phyloP scores from a whole-genome alignment of 352 stramenopile genomes.

The Pythium brassicae region DNA sequence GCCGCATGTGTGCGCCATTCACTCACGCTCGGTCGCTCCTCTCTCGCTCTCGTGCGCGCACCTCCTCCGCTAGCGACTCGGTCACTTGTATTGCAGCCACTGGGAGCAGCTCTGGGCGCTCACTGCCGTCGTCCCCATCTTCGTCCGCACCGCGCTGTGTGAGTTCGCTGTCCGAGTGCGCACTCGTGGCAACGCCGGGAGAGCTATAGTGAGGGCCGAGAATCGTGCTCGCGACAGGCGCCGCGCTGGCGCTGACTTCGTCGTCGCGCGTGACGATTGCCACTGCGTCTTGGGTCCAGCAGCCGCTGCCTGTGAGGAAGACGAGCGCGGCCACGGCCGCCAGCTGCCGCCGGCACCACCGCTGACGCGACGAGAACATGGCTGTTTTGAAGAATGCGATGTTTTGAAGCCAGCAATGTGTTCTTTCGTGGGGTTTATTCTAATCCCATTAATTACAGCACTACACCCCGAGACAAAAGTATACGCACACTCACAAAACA shows the following conservation, averaged over 20 bases:
- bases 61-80: neutral
- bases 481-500: neutral
- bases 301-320: neutral
- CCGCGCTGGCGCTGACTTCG: neutral
- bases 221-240: neutral
- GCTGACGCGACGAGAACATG: too few species aligned
- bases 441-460: too few species aligned
- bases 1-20: too few species aligned
- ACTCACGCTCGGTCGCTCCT: too few species aligned
- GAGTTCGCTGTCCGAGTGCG: too few species aligned
- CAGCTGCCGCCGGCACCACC: conserved; percentile 1
- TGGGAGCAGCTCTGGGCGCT: neutral
- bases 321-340: neutral
- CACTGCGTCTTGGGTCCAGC: neutral
- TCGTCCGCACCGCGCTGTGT: too few species aligned
- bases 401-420: too few species aligned
- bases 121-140: neutral
- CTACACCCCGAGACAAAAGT: neutral
- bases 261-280: conserved; percentile 1
- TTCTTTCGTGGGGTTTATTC: too few species aligned
- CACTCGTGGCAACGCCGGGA: too few species aligned
- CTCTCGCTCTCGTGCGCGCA: neutral
- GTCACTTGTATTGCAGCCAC: neutral
- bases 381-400: too few species aligned
- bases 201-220: too few species aligned